phyloP scores from a whole-genome alignment of 768 basidiomycete species.

The Amanita exitialis region DNA sequence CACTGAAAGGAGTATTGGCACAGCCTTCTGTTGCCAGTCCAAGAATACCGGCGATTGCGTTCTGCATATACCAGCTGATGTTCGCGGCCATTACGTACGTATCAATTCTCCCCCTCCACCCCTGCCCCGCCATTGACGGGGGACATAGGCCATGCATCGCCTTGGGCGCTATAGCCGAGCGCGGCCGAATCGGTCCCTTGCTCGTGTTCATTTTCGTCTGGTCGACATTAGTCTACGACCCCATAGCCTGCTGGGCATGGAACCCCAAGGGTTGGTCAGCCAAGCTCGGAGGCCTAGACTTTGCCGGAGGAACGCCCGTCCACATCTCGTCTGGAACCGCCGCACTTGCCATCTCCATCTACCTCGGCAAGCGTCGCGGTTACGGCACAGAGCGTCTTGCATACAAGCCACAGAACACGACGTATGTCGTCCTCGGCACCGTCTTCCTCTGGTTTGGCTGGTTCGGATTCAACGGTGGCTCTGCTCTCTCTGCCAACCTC shows the following conservation, averaged over 20 bases:
- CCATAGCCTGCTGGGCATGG: slow-evolving; percentile 97
- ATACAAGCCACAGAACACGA: slow-evolving; percentile 91
- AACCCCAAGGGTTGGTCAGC: slow-evolving; percentile 70
- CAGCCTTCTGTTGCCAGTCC: slow-evolving; percentile 65
- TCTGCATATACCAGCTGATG: slow-evolving; percentile 84
- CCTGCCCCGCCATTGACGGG: slow-evolving; percentile 9
- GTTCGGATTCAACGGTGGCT: slow-evolving; percentile 95
- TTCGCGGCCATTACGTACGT: slow-evolving; percentile 82
- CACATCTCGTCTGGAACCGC: slow-evolving; percentile 93
- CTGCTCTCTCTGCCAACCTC: slow-evolving; percentile 80
- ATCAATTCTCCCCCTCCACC: neutral
- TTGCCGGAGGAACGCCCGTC: slow-evolving; percentile 94
- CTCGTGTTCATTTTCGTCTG: slow-evolving; percentile 88
- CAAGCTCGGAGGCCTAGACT: slow-evolving; percentile 76
- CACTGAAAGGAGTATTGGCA: slow-evolving; percentile 65
- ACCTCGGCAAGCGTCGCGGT: slow-evolving; percentile 83
- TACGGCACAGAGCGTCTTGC: slow-evolving; percentile 87
- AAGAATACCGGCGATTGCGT: slow-evolving; percentile 65
- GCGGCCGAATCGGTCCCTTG: slow-evolving; percentile 74
- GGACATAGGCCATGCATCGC: slow-evolving; percentile 68
- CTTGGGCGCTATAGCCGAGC: slow-evolving; percentile 88
- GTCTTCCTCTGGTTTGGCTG: slow-evolving; percentile 92
- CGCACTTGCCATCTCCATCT: slow-evolving; percentile 84
- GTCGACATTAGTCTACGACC: slow-evolving; percentile 86
- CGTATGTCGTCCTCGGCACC: slow-evolving; percentile 90